phyloP scores from a whole-genome alignment of 345 rosid genomes.

The Erucastrum elatum region DNA sequence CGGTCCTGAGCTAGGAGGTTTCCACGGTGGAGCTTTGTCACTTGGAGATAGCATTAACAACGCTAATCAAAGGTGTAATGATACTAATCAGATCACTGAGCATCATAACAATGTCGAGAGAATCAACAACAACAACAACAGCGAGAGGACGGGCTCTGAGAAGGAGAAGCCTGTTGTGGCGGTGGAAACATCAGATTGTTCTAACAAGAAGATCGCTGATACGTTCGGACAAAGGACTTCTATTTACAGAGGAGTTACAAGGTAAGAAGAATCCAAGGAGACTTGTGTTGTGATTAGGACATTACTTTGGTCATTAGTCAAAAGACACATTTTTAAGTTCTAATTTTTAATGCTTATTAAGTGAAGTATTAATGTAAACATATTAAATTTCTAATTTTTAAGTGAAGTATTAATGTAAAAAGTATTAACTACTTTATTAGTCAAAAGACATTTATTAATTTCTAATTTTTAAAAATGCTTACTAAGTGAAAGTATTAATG shows the following conservation, averaged over 20 bases:
- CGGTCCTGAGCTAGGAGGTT: slow-evolving; percentile 64
- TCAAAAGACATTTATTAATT: not conserved
- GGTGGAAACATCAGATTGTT: slow-evolving; percentile 48
- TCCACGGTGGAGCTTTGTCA: slow-evolving; percentile 50
- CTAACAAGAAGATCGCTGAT: slow-evolving; percentile 65
- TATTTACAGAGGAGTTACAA: slow-evolving; percentile 93
- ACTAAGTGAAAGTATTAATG: slow-evolving; percentile 13
- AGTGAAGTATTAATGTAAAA: slow-evolving; percentile 2
- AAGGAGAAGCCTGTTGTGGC: slow-evolving; percentile 46
- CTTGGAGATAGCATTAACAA: slow-evolving; percentile 53
- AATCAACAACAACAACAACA: not conserved
- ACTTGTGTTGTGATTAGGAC: not conserved
- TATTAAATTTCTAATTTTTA: not conserved
- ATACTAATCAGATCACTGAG: slow-evolving; percentile 7
- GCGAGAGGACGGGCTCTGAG: slow-evolving; percentile 17
- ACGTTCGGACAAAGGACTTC: slow-evolving; percentile 94
- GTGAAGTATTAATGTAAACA: slow-evolving; percentile 2
- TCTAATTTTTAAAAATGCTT: not conserved
- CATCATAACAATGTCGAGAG: slow-evolving; percentile 25
- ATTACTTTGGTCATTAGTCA: not conserved
- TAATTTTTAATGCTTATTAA: not conserved
- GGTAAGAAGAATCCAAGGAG: slow-evolving; percentile 40
- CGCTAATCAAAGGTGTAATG: slow-evolving; percentile 13
- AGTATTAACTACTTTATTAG: not conserved
- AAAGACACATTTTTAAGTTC: not conserved